Evolutionary conservation across 768 basidiomycete species (phyloP).

Genomic region (Tremella yokohamensis): DNA sequence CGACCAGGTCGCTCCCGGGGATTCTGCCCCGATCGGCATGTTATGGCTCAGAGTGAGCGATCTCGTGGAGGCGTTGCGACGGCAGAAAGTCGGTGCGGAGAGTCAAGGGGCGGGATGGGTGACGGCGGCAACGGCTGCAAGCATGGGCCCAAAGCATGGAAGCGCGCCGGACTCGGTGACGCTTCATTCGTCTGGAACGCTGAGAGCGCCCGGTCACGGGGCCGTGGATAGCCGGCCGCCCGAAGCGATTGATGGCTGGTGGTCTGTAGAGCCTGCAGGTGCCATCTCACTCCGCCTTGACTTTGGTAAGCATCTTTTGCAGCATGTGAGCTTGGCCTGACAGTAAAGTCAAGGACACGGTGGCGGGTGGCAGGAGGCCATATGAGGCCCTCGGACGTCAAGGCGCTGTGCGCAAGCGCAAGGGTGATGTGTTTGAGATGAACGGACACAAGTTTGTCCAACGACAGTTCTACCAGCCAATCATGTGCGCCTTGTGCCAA

Average conservation of each 20-base stretch:
- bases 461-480: constrained; percentile 95
- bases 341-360: constrained; percentile 86
- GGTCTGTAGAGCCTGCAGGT: constrained; percentile 95
- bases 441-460: constrained; percentile 98
- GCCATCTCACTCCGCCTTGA: constrained; percentile 81
- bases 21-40: constrained; percentile 85
- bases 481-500: constrained; percentile 95
- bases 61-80: constrained; percentile 83
- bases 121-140: constrained; percentile 61
- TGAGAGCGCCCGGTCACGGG: constrained; percentile 24
- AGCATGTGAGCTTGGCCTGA: background rate
- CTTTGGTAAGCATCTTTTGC: constrained; percentile 65
- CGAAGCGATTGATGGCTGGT: constrained; percentile 95
- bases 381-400: constrained; percentile 94
- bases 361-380: constrained; percentile 75
- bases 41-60: constrained; percentile 93
- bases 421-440: constrained; percentile 98
- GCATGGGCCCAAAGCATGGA: constrained; percentile 52
- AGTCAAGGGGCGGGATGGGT: constrained; percentile 76
- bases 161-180: constrained; percentile 39
- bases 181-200: constrained; percentile 36
- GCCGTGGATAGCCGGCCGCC: constrained; percentile 33
- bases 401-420: constrained; percentile 94
- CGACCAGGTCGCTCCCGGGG: constrained; percentile 74
- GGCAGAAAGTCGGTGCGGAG: constrained; percentile 87